A percentile compares a stretch with the other conserved stretches of the same genome.
These are phyloP conservation scores for Hymenoscyphus scutula DNA, from an alignment of 2,329 filamentous ascomycete genomes.

Conservation along the genomic window DNA sequence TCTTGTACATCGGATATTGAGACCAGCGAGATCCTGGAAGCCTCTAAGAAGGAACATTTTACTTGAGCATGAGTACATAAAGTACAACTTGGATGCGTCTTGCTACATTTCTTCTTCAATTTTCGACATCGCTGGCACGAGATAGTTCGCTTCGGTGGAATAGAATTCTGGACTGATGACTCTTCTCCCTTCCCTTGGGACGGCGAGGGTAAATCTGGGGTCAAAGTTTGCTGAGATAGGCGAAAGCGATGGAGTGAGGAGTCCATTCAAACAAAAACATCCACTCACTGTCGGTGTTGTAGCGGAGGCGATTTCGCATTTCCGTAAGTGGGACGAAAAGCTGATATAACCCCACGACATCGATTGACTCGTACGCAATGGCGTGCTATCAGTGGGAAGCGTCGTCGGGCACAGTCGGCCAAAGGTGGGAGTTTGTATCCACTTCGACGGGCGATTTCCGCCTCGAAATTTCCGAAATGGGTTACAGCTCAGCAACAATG, in stretches of 20 bases:
- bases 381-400: not conserved
- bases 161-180: not conserved
- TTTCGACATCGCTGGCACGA: slow-evolving; percentile 6
- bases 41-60: slow-evolving; percentile 3
- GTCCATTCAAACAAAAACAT: slow-evolving; percentile 1
- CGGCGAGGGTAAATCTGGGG: not conserved
- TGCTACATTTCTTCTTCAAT: slow-evolving; percentile 4
- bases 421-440: not conserved
- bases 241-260: slow-evolving; percentile 3
- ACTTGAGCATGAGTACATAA: slow-evolving; percentile 1
- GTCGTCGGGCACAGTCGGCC: not conserved
- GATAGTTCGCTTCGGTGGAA: not conserved
- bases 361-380: not conserved
- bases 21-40: not conserved
- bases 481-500: not conserved
- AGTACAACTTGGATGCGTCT: not conserved
- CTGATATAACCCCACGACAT: not conserved
- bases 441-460: slow-evolving; percentile 1
- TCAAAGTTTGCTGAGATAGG: slow-evolving; percentile 5
- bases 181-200: not conserved
- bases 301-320: not conserved
- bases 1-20: not conserved
- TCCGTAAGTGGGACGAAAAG: slow-evolving; percentile 5
- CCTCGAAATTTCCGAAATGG: not conserved
- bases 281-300: slow-evolving; percentile 7